Percentiles rank a stretch among this genome's conserved stretches.
Evolutionary conservation across 257 asterid species (phyloP).

Genomic region (Solanum pinnatisectum): DNA sequence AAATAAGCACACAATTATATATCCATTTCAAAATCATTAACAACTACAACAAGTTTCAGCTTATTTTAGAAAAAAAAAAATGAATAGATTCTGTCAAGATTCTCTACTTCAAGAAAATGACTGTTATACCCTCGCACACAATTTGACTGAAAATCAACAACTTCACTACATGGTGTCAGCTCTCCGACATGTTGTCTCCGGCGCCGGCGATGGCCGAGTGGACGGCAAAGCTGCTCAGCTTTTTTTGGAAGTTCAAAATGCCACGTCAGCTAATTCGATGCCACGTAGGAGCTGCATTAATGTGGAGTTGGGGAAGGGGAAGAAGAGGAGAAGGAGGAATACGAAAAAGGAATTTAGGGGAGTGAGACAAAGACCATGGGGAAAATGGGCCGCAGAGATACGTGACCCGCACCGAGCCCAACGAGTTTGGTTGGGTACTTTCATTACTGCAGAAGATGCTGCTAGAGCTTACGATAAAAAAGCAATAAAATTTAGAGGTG

Average conservation of each 20-base stretch:
- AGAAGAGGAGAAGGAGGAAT: background rate
- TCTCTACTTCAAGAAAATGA: background rate
- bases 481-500: slow-evolving; percentile 11
- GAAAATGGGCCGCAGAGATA: slow-evolving; percentile 20
- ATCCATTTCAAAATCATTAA: background rate
- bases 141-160: background rate
- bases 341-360: slow-evolving; percentile 4
- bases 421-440: slow-evolving; percentile 16
- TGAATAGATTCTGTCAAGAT: background rate
- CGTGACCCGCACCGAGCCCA: background rate
- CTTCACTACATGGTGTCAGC: background rate
- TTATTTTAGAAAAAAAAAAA: background rate
- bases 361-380: slow-evolving; percentile 4
- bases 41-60: background rate
- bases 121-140: background rate
- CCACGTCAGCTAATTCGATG: background rate
- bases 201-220: background rate
- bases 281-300: background rate
- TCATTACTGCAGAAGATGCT: slow-evolving; percentile 6
- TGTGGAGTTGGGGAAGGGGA: background rate
- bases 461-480: slow-evolving; percentile 18
- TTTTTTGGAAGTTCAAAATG: background rate
- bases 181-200: background rate
- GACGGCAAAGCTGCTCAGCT: background rate
- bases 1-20: background rate